Percentiles rank a stretch among this genome's conserved stretches.
These are phyloP conservation scores for Calocybe indica DNA, from an alignment of 768 basidiomycete genomes.

Conservation along the genomic window DNA sequence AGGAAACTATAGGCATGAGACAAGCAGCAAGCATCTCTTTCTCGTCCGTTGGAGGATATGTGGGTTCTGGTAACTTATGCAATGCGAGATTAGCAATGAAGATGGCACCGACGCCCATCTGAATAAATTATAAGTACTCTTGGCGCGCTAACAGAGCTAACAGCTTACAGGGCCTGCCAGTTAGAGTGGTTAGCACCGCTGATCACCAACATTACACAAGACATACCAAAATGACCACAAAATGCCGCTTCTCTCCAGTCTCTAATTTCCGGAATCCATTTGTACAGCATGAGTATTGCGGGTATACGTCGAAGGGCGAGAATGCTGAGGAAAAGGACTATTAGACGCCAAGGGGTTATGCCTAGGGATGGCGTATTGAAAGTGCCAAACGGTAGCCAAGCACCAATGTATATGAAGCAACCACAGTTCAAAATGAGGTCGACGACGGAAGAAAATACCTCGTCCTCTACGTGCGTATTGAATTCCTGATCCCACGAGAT, in stretches of 20 bases:
- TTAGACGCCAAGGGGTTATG: slow-evolving; percentile 64
- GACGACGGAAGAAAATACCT: slow-evolving; percentile 85
- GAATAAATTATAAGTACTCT: slow-evolving; percentile 1
- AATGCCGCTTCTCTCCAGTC: slow-evolving; percentile 87
- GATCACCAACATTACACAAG: neutral
- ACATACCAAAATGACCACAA: slow-evolving; percentile 81
- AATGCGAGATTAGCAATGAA: slow-evolving; percentile 80
- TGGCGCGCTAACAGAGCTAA: neutral
- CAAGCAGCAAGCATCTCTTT: slow-evolving; percentile 66
- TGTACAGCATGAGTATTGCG: slow-evolving; percentile 67
- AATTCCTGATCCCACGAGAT: slow-evolving; percentile 91
- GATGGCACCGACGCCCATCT: slow-evolving; percentile 91
- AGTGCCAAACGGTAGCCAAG: slow-evolving; percentile 68
- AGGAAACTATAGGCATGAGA: slow-evolving; percentile 81
- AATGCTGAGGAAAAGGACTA: slow-evolving; percentile 61
- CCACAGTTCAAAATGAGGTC: slow-evolving; percentile 81
- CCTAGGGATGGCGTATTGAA: slow-evolving; percentile 55
- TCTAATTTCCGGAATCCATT: slow-evolving; percentile 81
- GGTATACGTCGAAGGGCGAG: slow-evolving; percentile 79
- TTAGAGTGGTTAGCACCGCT: neutral
- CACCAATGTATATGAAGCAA: slow-evolving; percentile 83
- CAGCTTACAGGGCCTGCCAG: slow-evolving; percentile 45
- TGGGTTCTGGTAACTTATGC: slow-evolving; percentile 50
- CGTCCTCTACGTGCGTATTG: slow-evolving; percentile 75
- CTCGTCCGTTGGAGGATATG: slow-evolving; percentile 56